A percentile compares a stretch with the other conserved stretches of the same genome.
Evolutionary conservation across 169 alveolate genomes (phyloP).

Genomic region (Cryptosporidium viatorum): DNA sequence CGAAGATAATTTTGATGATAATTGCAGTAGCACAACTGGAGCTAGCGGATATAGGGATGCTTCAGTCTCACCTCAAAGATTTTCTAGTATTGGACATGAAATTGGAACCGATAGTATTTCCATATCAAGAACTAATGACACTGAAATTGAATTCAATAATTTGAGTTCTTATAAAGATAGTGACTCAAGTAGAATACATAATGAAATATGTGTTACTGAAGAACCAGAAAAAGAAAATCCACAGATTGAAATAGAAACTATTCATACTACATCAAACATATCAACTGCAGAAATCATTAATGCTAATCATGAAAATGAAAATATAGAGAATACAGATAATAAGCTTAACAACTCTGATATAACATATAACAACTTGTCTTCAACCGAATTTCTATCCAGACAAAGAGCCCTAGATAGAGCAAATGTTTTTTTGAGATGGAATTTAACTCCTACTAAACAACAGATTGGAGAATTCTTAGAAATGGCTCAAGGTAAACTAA

Average conservation of each 20-base stretch:
- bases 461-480: conserved; percentile 55
- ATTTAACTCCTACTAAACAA: conserved; percentile 40
- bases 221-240: neutral
- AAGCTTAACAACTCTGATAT: neutral
- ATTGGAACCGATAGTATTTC: neutral
- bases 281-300: neutral
- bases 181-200: neutral
- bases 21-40: conserved; percentile 74
- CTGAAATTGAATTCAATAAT: neutral
- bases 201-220: neutral
- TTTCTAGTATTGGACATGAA: conserved; percentile 2
- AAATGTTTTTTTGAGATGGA: conserved; percentile 70
- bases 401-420: conserved; percentile 74
- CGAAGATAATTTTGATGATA: conserved; percentile 70
- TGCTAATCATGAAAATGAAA: conserved; percentile 7
- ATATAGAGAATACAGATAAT: neutral
- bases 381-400: conserved; percentile 45
- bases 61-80: conserved; percentile 70
- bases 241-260: neutral
- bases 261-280: neutral
- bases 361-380: neutral
- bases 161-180: neutral
- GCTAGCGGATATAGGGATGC: conserved; percentile 72
- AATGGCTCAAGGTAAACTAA: conserved; percentile 70
- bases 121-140: neutral